Conservation (phyloP, 768 basidiomycete genomes). For the Trametes meyenii region DNA sequence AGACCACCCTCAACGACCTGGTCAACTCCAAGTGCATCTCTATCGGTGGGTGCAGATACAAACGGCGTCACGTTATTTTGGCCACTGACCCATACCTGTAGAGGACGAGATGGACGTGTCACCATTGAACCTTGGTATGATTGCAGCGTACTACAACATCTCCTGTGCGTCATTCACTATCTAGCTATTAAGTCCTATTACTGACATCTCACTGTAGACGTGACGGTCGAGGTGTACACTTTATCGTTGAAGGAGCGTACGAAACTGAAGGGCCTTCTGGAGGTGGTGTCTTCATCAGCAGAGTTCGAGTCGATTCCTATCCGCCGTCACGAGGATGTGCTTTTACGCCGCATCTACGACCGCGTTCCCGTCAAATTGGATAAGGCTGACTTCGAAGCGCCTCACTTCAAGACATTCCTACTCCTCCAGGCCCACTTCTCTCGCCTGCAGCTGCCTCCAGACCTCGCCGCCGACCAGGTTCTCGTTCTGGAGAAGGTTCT, state of each 20-base stretch:
- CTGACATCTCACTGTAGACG: slow-evolving; percentile 54
- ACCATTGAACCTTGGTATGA: slow-evolving; percentile 96
- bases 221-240: slow-evolving; percentile 96
- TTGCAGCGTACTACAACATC: slow-evolving; percentile 95
- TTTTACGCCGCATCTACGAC: slow-evolving; percentile 91
- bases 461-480: slow-evolving; percentile 89
- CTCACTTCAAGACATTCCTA: slow-evolving; percentile 98
- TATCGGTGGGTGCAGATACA: slow-evolving; percentile 57
- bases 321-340: slow-evolving; percentile 85
- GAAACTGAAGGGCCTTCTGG: slow-evolving; percentile 94
- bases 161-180: slow-evolving; percentile 59
- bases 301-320: slow-evolving; percentile 97
- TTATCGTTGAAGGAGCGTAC: slow-evolving; percentile 94
- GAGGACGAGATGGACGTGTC: slow-evolving; percentile 94
- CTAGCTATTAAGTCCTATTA: neutral
- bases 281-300: slow-evolving; percentile 95
- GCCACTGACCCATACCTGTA: slow-evolving; percentile 29
- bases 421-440: slow-evolving; percentile 97
- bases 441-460: slow-evolving; percentile 87
- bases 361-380: slow-evolving; percentile 96
- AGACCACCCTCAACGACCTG: slow-evolving; percentile 88
- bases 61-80: neutral
- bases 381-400: slow-evolving; percentile 82
- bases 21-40: slow-evolving; percentile 94
- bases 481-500: slow-evolving; percentile 89